Evolutionary conservation across 2,329 filamentous ascomycete species (phyloP).

Genomic region (Trematosphaeria pertusa): DNA sequence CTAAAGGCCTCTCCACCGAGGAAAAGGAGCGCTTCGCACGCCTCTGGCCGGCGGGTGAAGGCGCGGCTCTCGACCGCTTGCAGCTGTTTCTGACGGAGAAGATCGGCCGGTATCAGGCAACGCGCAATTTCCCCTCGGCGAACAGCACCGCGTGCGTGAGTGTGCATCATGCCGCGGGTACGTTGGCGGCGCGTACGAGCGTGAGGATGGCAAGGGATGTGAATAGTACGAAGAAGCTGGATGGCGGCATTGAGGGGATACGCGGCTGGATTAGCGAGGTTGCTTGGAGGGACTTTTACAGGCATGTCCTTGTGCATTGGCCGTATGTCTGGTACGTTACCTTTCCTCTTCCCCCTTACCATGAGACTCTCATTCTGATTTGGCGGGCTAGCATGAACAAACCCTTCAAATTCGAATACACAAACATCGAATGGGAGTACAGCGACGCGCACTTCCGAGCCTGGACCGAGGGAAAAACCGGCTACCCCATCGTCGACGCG

Average conservation of each 20-base stretch:
- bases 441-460: slow-evolving; percentile 64
- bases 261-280: slow-evolving; percentile 59
- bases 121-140: slow-evolving; percentile 52
- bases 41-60: slow-evolving; percentile 55
- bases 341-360: neutral
- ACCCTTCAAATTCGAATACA: slow-evolving; percentile 83
- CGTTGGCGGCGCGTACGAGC: slow-evolving; percentile 55
- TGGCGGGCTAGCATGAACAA: slow-evolving; percentile 77
- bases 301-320: slow-evolving; percentile 78
- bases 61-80: slow-evolving; percentile 51
- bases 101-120: slow-evolving; percentile 47
- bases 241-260: slow-evolving; percentile 51
- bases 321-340: slow-evolving; percentile 75
- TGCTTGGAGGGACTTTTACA: slow-evolving; percentile 61
- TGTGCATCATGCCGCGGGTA: slow-evolving; percentile 54
- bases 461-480: slow-evolving; percentile 63
- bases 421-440: slow-evolving; percentile 79
- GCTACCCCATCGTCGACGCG: slow-evolving; percentile 58
- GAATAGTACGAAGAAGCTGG: slow-evolving; percentile 60
- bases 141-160: slow-evolving; percentile 52
- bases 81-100: slow-evolving; percentile 56
- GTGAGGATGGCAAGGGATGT: slow-evolving; percentile 60
- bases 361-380: neutral
- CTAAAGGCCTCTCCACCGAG: slow-evolving; percentile 62
- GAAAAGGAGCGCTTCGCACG: slow-evolving; percentile 48